phyloP scores from a whole-genome alignment of 2,329 filamentous ascomycete species.

The Talaromyces atroroseus region DNA sequence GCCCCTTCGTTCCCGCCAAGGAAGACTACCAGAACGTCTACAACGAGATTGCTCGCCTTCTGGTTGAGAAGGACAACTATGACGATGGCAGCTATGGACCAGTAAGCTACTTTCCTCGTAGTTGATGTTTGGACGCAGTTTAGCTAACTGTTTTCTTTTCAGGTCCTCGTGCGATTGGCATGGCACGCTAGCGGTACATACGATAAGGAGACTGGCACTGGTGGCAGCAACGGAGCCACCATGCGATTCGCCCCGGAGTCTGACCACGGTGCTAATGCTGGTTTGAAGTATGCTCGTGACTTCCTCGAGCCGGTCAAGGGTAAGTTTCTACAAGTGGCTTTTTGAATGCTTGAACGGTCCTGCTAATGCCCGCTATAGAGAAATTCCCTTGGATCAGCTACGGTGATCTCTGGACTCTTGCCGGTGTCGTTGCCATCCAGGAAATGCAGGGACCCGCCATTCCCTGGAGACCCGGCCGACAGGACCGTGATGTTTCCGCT shows the following conservation, averaged over 20 bases:
- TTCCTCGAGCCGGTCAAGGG: slow-evolving; percentile 90
- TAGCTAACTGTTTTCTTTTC: slow-evolving; percentile 5
- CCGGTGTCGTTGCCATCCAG: slow-evolving; percentile 78
- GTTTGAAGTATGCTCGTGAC: slow-evolving; percentile 76
- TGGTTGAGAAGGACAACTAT: slow-evolving; percentile 90
- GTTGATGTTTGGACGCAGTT: not conserved
- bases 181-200: slow-evolving; percentile 95
- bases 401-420: slow-evolving; percentile 95
- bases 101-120: slow-evolving; percentile 44
- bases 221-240: slow-evolving; percentile 91
- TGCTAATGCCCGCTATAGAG: slow-evolving; percentile 34
- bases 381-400: slow-evolving; percentile 95
- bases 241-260: slow-evolving; percentile 92
- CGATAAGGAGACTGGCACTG: slow-evolving; percentile 80
- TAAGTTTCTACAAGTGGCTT: slow-evolving; percentile 35
- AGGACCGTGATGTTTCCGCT: slow-evolving; percentile 70
- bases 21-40: slow-evolving; percentile 96
- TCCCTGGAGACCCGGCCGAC: slow-evolving; percentile 81
- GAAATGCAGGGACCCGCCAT: slow-evolving; percentile 89
- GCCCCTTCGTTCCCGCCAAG: slow-evolving; percentile 66
- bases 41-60: slow-evolving; percentile 69
- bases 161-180: slow-evolving; percentile 75
- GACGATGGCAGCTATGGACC: slow-evolving; percentile 96
- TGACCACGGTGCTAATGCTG: slow-evolving; percentile 89
- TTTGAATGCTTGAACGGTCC: not conserved